Percentiles rank a stretch among this genome's conserved stretches.
phyloP scores from a whole-genome alignment of 2,329 filamentous ascomycete genomes.

The Trichoderma breve region DNA sequence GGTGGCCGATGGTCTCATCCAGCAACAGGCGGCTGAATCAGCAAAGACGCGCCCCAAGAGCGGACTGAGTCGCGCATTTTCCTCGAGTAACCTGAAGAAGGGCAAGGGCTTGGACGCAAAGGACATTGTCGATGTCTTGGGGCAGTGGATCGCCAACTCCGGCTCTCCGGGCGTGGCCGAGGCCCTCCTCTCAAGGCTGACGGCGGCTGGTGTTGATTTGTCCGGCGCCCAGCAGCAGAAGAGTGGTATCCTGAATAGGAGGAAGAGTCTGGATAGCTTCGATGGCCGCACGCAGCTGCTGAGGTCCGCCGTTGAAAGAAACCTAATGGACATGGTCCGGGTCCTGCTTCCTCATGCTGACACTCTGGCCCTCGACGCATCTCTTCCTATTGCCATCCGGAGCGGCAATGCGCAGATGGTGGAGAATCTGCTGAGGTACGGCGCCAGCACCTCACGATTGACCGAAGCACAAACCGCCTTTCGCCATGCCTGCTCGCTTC shows the following conservation, averaged over 20 bases:
- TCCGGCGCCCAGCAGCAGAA: slow-evolving; percentile 49
- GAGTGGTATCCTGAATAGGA: slow-evolving; percentile 46
- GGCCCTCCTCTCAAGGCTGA: slow-evolving; percentile 51
- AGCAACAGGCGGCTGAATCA: slow-evolving; percentile 41
- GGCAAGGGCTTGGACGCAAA: slow-evolving; percentile 52
- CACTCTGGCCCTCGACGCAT: slow-evolving; percentile 47
- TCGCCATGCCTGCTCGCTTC: slow-evolving; percentile 47
- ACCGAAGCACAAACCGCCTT: slow-evolving; percentile 54
- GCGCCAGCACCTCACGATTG: slow-evolving; percentile 48
- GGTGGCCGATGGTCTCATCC: slow-evolving; percentile 54
- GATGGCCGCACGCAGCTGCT: slow-evolving; percentile 50
- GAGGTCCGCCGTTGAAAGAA: slow-evolving; percentile 49
- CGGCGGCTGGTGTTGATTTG: slow-evolving; percentile 49
- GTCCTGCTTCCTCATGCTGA: slow-evolving; percentile 55
- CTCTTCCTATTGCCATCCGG: slow-evolving; percentile 49
- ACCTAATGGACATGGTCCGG: slow-evolving; percentile 52
- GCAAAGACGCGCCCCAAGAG: slow-evolving; percentile 40
- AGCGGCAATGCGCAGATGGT: slow-evolving; percentile 43
- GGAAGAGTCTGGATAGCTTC: slow-evolving; percentile 49
- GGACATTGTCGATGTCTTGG: slow-evolving; percentile 52
- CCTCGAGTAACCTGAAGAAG: slow-evolving; percentile 40
- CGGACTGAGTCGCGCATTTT: slow-evolving; percentile 40
- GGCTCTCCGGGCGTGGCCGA: slow-evolving; percentile 57
- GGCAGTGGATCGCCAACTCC: slow-evolving; percentile 47
- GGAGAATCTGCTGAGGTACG: slow-evolving; percentile 50